phyloP scores from a whole-genome alignment of 306 rosid genomes.

The Fragaria vesca region DNA sequence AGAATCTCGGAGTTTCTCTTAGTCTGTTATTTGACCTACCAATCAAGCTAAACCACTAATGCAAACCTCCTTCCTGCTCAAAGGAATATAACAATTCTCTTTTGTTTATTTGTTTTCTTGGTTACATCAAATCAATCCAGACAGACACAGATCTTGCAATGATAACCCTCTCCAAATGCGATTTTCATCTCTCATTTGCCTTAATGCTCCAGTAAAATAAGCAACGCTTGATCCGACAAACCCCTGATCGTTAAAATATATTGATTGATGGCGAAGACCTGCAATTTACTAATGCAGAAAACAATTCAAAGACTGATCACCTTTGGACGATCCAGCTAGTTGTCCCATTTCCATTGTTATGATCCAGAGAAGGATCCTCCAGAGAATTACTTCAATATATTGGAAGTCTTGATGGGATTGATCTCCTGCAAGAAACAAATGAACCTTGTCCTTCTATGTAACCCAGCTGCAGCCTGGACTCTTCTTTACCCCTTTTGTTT shows the following conservation, averaged over 20 bases:
- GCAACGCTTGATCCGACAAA: neutral
- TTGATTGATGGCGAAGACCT: neutral
- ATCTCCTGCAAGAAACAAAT: constrained; percentile 60
- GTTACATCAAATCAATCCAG: neutral
- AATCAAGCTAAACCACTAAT: too few relatives aligned
- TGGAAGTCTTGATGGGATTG: constrained; percentile 41
- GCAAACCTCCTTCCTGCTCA: too few relatives aligned
- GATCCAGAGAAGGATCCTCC: neutral
- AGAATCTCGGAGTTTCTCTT: too few relatives aligned
- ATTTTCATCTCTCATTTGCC: neutral
- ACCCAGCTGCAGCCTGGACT: constrained; percentile 90
- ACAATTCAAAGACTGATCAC: neutral
- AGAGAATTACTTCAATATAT: constrained; percentile 32
- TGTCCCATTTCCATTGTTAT: constrained; percentile 40
- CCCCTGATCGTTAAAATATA: neutral
- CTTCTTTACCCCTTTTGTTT: constrained; percentile 55
- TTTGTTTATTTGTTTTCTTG: neutral
- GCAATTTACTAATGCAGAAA: neutral
- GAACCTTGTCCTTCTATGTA: constrained; percentile 44
- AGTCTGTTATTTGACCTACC: too few relatives aligned
- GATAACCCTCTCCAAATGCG: neutral
- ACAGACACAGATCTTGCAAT: neutral
- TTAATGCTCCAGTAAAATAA: neutral
- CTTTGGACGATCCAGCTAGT: constrained; percentile 21
- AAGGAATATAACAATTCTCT: neutral